phyloP scores from a whole-genome alignment of 768 basidiomycete genomes.

The Tricholoma sp. region DNA sequence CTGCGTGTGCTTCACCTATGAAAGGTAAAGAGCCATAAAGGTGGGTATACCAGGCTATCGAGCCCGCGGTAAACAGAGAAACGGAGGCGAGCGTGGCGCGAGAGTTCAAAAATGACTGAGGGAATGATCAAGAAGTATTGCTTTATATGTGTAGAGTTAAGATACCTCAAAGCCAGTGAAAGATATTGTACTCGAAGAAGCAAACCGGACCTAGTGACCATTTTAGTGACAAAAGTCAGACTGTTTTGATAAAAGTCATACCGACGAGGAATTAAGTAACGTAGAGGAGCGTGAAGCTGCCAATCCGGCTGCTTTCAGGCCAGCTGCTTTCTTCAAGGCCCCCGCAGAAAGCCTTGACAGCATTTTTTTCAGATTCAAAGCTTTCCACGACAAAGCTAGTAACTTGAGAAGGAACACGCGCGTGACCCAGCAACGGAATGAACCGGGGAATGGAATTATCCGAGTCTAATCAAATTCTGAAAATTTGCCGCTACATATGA shows the following conservation, averaged over 20 bases:
- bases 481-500: constrained; percentile 1
- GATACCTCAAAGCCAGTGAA: constrained; percentile 62
- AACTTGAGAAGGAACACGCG: constrained; percentile 24
- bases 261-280: constrained; percentile 41
- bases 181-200: constrained; percentile 56
- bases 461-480: constrained; percentile 26
- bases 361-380: constrained; percentile 49
- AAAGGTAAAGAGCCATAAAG: constrained; percentile 89
- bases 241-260: constrained; percentile 27
- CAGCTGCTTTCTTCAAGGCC: constrained; percentile 57
- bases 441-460: constrained; percentile 36
- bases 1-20: constrained; percentile 88
- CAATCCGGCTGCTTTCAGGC: constrained; percentile 37
- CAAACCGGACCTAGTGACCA: constrained; percentile 57
- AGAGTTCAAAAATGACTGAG: constrained; percentile 62
- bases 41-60: constrained; percentile 95
- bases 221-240: constrained; percentile 17
- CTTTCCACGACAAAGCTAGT: constrained; percentile 38
- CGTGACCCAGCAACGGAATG: constrained; percentile 41
- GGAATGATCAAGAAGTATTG: not conserved
- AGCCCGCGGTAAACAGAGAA: constrained; percentile 74
- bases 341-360: constrained; percentile 76
- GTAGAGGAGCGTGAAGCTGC: constrained; percentile 41
- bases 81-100: constrained; percentile 71
- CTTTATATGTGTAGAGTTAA: not conserved